Evolutionary conservation across 2,329 filamentous ascomycete genomes (phyloP), one percentile per base, ranked within the genome.

Genomic region (Pezicula radicicola): DNA sequence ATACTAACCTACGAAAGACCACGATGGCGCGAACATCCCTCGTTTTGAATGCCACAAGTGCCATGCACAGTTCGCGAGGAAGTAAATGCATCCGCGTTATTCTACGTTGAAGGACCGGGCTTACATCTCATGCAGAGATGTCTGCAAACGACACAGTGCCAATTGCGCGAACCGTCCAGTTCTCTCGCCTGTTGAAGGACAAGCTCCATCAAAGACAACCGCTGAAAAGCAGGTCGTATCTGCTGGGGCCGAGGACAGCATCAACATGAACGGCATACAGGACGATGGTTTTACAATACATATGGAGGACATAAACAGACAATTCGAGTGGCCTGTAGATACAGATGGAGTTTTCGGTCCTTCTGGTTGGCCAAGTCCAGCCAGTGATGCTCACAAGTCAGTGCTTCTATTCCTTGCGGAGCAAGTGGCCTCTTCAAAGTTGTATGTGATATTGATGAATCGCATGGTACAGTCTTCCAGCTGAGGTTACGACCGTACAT

Each of bases 31-130:
- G 3, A 42, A 16, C 7, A 48, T 15, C 8, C 25, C 13, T 5
- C 19, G 42, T 15, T 53, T 50, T 28, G 27, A 18, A 16, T 53
- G 51, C 35, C 27, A 37, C n/a, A 53, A 46, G 30, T 53, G 51
- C 27, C 33, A 49, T 8, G 41, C 28, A 19, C 48, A 46, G 37
- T 53, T 53, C 18, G 41, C 35, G 6, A 53, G 48, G 42, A 50
- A 27, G 46, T 53, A 30, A 41, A 19, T 40, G 33, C 15, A 37
- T 36, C 30, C 27, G 8, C 8, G 19, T 15, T 15, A 19, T 21
- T 21, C 8, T 43, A 43, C 21, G 41, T n/a, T 40, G 13, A n/a
- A 43, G 41, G 21, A 28, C 16, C 8, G 15, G 25, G 15, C 43
- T 25, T 28, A 37, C 12, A 27, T 16, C 12, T 21, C 16, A 5